Conservation (phyloP, 306 rosid species). For the Purshia tridentata region DNA sequence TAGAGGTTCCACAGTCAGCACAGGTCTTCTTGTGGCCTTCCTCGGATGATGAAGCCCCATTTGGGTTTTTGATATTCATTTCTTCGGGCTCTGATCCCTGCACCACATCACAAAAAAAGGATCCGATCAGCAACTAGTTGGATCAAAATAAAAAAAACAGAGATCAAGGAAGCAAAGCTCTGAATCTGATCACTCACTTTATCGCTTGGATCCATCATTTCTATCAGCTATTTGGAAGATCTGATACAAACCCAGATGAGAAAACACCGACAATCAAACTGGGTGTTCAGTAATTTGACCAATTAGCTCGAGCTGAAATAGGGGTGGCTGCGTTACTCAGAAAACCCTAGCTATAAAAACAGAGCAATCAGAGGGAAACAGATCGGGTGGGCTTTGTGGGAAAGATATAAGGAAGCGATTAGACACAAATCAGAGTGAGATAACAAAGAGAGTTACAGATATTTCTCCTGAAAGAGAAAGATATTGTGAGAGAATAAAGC, state of each 20-base stretch:
- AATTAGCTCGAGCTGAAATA: not conserved
- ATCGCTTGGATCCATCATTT: conserved; percentile 65
- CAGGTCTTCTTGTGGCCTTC: conserved; percentile 75
- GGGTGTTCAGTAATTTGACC: conserved; percentile 1
- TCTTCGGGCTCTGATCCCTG: conserved; percentile 87
- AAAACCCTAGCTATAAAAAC: not conserved
- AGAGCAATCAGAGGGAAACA: conserved; percentile 22
- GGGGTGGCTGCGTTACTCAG: not conserved
- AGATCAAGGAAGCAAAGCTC: not conserved
- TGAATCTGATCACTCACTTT: conserved; percentile 50
- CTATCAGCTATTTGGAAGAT: conserved; percentile 29
- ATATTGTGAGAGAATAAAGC: not conserved
- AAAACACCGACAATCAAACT: conserved; percentile 5
- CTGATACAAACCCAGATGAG: conserved; percentile 36
- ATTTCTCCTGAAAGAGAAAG: not conserved
- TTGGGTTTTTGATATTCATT: conserved; percentile 40
- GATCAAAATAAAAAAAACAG: not conserved
- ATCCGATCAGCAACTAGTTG: conserved; percentile 28
- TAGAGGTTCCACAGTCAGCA: conserved; percentile 89
- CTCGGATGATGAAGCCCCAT: conserved; percentile 46
- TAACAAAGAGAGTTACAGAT: not conserved
- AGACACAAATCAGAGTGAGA: conserved; percentile 2
- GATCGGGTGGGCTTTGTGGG: conserved; percentile 16
- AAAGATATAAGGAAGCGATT: not conserved
- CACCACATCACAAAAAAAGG: conserved; percentile 15